Evolutionary conservation across 2,329 filamentous ascomycete species (phyloP), one percentile per base, ranked within the genome.

Genomic region (Epicoccum nigrum): DNA sequence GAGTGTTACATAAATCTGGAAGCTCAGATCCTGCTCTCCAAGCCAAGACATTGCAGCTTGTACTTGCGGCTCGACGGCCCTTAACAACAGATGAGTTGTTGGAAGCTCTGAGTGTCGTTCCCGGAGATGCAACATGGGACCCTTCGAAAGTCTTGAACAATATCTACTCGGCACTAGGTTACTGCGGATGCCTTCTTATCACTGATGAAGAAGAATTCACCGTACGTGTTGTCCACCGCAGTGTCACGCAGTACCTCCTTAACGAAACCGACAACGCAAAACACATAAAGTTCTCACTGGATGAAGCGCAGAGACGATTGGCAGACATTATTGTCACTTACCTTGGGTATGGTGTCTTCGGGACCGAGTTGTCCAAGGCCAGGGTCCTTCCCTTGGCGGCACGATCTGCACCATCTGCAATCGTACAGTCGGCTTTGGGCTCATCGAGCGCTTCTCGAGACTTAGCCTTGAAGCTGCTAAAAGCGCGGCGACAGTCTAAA

Each of bases 61-160:
- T 78, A 1, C 41, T 59, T 1, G 62, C 56, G 0, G 71, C 72
- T 9, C 42, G 31, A 1, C 64, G 68, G 7, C 67, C 72, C 0
- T 48, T 78, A 7, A 70, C 65, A 0, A 54, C 40, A 0, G 60
- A 71, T 0, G 70, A 78, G 40, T 57, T 79, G 38, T 62, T 66
- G 15, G 75, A 78, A 62, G 73, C 74, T 4, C 41, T 76, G 0
- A 75, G 74, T 12, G 71, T 79, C 0, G 48, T 51, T 2, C 65
- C 69, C 5, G 72, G 74, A 1, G 54, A 74, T 37, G 34, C 53
- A 4, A 39, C 11, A 1, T 64, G 55, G 56, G 38, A 56, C 38
- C 35, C 56, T 7, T 53, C 60, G 2, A 57, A 27, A 13, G 7
- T 58, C 5, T n/a, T 64, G 13, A 59, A 65, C 16, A 33, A 65